phyloP scores from a whole-genome alignment of 2,329 filamentous ascomycete species.

The Colletotrichum euphorbiae region DNA sequence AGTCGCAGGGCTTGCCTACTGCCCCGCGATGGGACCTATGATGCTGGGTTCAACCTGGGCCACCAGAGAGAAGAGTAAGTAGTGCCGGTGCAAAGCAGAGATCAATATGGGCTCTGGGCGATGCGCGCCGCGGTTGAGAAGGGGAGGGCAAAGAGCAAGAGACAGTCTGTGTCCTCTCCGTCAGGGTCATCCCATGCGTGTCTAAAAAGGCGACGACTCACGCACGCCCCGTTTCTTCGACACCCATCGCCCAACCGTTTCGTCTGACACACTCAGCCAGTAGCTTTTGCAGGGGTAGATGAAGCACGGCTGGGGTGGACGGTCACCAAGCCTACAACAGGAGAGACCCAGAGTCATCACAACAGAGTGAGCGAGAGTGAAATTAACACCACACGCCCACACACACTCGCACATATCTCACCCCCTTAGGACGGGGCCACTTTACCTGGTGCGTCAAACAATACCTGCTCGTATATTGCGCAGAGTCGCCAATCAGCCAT shows the following conservation, averaged over 20 bases:
- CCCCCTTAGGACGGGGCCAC: constrained; percentile 48
- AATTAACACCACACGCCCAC: constrained; percentile 25
- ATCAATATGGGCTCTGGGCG: constrained; percentile 25
- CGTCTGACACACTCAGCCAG: constrained; percentile 37
- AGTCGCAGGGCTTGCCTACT: constrained; percentile 14
- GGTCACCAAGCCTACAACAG: background rate
- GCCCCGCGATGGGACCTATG: constrained; percentile 21
- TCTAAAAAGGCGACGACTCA: constrained; percentile 34
- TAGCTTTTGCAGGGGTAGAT: constrained; percentile 36
- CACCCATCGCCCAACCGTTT: constrained; percentile 38
- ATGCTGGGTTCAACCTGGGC: constrained; percentile 9
- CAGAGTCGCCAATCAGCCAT: constrained; percentile 56
- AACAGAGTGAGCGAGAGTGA: constrained; percentile 22
- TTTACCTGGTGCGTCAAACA: constrained; percentile 63
- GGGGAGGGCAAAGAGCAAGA: constrained; percentile 29
- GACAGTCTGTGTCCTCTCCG: constrained; percentile 31
- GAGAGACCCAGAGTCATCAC: constrained; percentile 30
- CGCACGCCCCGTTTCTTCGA: constrained; percentile 40
- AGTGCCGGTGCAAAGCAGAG: constrained; percentile 20
- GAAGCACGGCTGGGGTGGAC: constrained; percentile 36
- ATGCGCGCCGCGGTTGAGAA: constrained; percentile 15
- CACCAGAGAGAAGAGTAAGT: background rate
- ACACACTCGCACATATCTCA: constrained; percentile 36
- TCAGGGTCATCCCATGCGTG: constrained; percentile 39
- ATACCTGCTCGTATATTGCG: constrained; percentile 61